phyloP scores from a whole-genome alignment of 1,284 basidiomycete species.

The Rhodotorula sp. region DNA sequence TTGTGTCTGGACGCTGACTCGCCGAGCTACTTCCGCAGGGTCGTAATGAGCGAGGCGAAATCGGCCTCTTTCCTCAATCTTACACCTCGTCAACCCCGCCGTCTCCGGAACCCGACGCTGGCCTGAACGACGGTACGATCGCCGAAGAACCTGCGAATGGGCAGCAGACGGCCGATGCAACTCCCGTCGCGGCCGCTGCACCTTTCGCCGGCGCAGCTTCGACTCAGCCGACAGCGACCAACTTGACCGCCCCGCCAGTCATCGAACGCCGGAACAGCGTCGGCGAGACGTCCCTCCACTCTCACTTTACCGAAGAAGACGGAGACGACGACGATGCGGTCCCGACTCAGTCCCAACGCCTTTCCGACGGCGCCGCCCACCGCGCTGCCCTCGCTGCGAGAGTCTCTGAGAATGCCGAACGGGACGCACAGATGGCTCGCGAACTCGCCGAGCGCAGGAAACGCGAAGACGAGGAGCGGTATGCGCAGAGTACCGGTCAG shows the following conservation, averaged over 20 bases:
- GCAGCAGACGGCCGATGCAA: background rate
- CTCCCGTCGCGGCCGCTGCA: background rate
- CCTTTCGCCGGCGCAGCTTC: background rate
- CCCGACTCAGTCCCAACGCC: background rate
- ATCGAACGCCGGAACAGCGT: background rate
- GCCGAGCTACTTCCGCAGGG: constrained; percentile 58
- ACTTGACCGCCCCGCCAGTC: background rate
- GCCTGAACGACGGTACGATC: background rate
- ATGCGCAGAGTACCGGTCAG: constrained; percentile 16
- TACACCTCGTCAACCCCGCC: constrained; percentile 70
- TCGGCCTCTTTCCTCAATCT: constrained; percentile 85
- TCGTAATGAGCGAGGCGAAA: constrained; percentile 73
- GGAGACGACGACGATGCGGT: constrained; percentile 9
- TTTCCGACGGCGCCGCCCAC: constrained; percentile 14
- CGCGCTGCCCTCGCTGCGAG: constrained; percentile 33
- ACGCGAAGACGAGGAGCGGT: constrained; percentile 33
- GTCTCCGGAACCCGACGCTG: background rate
- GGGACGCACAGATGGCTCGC: constrained; percentile 22
- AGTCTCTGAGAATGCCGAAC: constrained; percentile 31
- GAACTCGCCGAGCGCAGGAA: constrained; percentile 22
- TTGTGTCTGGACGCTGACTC: too few species aligned
- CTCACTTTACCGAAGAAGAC: constrained; percentile 29
- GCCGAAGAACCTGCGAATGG: background rate
- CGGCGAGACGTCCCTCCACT: constrained; percentile 15
- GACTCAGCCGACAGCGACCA: background rate